Base-by-base conservation (phyloP, 768 basidiomycete genomes). In the Hygrocybe coccinea region DNA sequence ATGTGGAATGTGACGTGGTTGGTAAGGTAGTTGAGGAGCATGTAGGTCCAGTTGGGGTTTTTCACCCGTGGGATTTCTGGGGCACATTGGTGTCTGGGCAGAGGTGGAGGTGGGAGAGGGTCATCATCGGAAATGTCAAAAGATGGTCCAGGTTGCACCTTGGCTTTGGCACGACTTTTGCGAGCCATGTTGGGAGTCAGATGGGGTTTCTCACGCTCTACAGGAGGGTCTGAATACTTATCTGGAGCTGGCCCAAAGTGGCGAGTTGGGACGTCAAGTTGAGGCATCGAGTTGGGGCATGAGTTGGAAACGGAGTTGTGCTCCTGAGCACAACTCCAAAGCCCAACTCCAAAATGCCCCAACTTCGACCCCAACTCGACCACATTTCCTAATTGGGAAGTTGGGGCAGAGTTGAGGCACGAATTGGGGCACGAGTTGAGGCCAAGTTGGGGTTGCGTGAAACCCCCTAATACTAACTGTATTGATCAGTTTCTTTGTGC, bases 1-100 rank as follows among this genome's bases (percentile, higher is more conserved):
- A 45, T 58, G 11, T 65, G 59, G 45, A 67, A 65, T 1, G 51
- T 29, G 1, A 50, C 10, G 2, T 14, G 11, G 45, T 52, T 15
- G 1, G 51, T 7, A 12, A 52, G 50, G 22, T 52, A 52, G 2
- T 59, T 63, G 21, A 49, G n/a, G 17, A 49, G 21, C 1, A 9
- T 25, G 22, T 49, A 11, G 3, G 21, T 49, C 21, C 47, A 49
- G 22, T 49, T n/a, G 2, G 47, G 47, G 33, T 29, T 29, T 29
- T 29, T 29, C 29, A 29, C 29, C 29, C 29, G 8, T 8, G 3
- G 29, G 29, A 29, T 29, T 3, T 29, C 29, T 8, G 8, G 29
- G 29, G 29, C 29, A 29, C 29, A 29, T 29, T 29, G 29, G 29
- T 8, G 8, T 29, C 8, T 29, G 29, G 29, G 29, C 29, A 29